Evolutionary conservation across 2,329 filamentous ascomycete genomes (phyloP).

Genomic region (Trichoderma oligosporum): DNA sequence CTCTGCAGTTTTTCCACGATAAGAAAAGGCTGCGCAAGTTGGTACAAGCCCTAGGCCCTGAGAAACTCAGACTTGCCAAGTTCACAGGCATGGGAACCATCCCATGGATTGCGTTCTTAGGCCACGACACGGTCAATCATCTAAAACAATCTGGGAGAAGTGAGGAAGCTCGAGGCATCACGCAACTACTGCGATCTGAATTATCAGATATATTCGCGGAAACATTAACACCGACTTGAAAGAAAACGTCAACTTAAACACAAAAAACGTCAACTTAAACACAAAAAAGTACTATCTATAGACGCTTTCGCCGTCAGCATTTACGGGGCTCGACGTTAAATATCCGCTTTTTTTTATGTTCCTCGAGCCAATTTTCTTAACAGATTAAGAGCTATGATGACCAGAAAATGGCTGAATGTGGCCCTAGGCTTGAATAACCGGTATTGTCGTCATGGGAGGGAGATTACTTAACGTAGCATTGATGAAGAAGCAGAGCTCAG

Average conservation of each 20-base stretch:
- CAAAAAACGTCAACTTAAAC: too few relatives aligned
- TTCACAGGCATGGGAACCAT: conserved; percentile 32
- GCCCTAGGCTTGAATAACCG: too few relatives aligned
- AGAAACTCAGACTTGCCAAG: conserved; percentile 29
- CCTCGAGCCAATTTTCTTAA: too few relatives aligned
- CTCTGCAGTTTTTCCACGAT: conserved; percentile 44
- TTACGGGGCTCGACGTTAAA: too few relatives aligned
- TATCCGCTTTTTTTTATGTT: too few relatives aligned
- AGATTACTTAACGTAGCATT: too few relatives aligned
- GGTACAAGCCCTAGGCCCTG: conserved; percentile 25
- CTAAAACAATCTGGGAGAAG: conserved; percentile 40
- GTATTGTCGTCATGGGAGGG: too few relatives aligned
- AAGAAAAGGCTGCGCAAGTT: conserved; percentile 30
- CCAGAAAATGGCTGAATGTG: too few relatives aligned
- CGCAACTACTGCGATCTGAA: conserved; percentile 37
- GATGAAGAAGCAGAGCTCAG: too few relatives aligned
- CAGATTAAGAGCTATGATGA: too few relatives aligned
- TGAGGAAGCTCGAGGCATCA: conserved; percentile 41
- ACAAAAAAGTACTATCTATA: too few relatives aligned
- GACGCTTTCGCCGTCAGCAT: too few relatives aligned
- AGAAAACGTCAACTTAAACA: neutral
- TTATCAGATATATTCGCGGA: conserved; percentile 31
- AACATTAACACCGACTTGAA: conserved; percentile 24
- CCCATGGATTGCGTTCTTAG: conserved; percentile 40
- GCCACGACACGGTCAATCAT: conserved; percentile 46